Evolutionary conservation across 768 basidiomycete genomes (phyloP).

Genomic region (Nevesoporus exiguus): DNA sequence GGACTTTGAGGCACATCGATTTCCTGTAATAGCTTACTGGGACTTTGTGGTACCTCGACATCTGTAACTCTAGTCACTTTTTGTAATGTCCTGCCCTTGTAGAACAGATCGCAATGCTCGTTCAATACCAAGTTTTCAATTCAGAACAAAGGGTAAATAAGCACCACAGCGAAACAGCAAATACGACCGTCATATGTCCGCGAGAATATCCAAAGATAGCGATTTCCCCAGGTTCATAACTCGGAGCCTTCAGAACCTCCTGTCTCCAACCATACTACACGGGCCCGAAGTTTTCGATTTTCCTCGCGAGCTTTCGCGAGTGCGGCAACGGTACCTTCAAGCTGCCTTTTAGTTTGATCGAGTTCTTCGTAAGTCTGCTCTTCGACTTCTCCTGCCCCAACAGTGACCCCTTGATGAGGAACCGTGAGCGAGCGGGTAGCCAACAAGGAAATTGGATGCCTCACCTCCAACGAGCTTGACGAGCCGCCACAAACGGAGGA

Average conservation of each 20-base stretch:
- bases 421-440: neutral
- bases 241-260: constrained; percentile 34
- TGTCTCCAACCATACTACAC: constrained; percentile 34
- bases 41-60: neutral
- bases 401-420: constrained; percentile 56
- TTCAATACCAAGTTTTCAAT: constrained; percentile 7
- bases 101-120: neutral
- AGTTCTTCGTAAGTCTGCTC: constrained; percentile 53
- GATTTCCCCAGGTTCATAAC: constrained; percentile 22
- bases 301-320: constrained; percentile 48
- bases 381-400: constrained; percentile 68
- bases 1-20: neutral
- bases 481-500: constrained; percentile 77
- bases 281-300: constrained; percentile 48
- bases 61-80: constrained; percentile 15
- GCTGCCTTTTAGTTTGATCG: constrained; percentile 44
- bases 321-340: constrained; percentile 43
- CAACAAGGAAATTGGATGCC: constrained; percentile 4
- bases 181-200: constrained; percentile 6
- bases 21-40: neutral
- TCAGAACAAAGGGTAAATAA: constrained; percentile 8
- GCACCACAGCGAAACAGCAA: constrained; percentile 12
- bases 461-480: constrained; percentile 68
- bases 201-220: constrained; percentile 9
- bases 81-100: neutral